Base-by-base conservation (phyloP, 1,284 basidiomycete species). In the Naganishia sp. region DNA sequence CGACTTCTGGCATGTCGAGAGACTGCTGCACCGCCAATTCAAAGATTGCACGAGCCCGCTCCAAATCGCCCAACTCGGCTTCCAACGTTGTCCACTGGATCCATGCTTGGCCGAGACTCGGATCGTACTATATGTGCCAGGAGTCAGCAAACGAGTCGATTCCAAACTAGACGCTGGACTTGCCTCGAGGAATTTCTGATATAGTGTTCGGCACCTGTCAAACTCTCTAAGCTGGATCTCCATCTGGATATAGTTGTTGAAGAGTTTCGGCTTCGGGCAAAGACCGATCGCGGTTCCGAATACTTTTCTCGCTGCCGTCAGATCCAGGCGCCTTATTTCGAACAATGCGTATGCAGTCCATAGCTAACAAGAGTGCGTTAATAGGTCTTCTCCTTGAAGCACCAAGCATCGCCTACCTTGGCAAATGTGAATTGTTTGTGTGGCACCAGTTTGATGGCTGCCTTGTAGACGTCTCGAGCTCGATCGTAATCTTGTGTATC, bases 381-480 rank as follows among this genome's bases (percentile, higher is more conserved):
- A 39, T 9, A 13, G 2, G 7, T 39, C 35, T 10, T 39, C 10
- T 39, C 35, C 35, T 21, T 46, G 3, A 2, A 57, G 31, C 28
- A 10, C 13, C 23, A 45, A 43, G n/a, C 25, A 1, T 42, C 45
- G 60, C 75, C 46, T 28, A 77, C 77, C 72, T 99, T 99, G 15
- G 95, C 92, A 72, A 99, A 99, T 0, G 96, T 98, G 78, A 99
- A 99, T 65, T 88, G 85, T 74, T 94, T 94, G 80, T 99, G 96
- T 0, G 96, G 95, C 1, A 98, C 88, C 28, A 98, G 86, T 67
- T 85, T 86, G 68, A 96, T 80, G 5, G 90, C 92, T 0, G 93
- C 94, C 78, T 93, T 89, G 81, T 95, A 98, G 39, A 99, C 89
- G 74, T 98, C 90, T 58, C 94, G 85, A 18, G 91, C 84, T 6